Percentiles rank a stretch among this genome's conserved stretches.
Evolutionary conservation across 2,329 filamentous ascomycete genomes (phyloP).

Genomic region (Botrytis byssoidea): DNA sequence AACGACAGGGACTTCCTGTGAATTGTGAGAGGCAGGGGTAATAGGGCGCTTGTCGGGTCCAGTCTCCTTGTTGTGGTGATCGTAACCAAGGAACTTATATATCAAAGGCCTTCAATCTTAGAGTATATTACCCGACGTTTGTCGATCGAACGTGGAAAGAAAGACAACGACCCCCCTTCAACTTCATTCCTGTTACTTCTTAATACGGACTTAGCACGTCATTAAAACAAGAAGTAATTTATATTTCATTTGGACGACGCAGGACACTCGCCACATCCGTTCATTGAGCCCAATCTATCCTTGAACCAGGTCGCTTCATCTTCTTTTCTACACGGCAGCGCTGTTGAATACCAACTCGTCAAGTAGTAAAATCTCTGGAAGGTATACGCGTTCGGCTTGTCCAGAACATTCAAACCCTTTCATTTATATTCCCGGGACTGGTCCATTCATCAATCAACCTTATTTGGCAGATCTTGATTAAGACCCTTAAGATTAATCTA

Average conservation of each 20-base stretch:
- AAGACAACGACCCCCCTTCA: conserved; percentile 32
- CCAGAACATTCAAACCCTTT: conserved; percentile 29
- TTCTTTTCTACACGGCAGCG: conserved; percentile 26
- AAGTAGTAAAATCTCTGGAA: conserved; percentile 22
- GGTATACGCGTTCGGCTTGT: conserved; percentile 36
- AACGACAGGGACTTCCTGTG: conserved; percentile 28
- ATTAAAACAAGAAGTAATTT: conserved; percentile 36
- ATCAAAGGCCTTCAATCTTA: conserved; percentile 36
- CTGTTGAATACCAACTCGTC: conserved; percentile 13
- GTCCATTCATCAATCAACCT: conserved; percentile 31
- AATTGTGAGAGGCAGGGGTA: conserved; percentile 31
- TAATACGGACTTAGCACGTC: conserved; percentile 36
- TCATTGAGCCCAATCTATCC: conserved; percentile 31
- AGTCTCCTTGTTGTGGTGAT: conserved; percentile 36
- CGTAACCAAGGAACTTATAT: conserved; percentile 34
- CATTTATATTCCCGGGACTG: conserved; percentile 31
- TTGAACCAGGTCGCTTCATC: conserved; percentile 31
- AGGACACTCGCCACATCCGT: conserved; percentile 33
- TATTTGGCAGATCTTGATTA: conserved; percentile 32
- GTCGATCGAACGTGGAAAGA: conserved; percentile 38
- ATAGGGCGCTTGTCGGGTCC: conserved; percentile 36
- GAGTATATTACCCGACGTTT: conserved; percentile 36
- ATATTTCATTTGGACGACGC: conserved; percentile 37
- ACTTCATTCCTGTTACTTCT: conserved; percentile 28
- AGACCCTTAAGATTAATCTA: conserved; percentile 26